phyloP scores from a whole-genome alignment of 176 grass and related monocot species.

The Oryza glaberrima region DNA sequence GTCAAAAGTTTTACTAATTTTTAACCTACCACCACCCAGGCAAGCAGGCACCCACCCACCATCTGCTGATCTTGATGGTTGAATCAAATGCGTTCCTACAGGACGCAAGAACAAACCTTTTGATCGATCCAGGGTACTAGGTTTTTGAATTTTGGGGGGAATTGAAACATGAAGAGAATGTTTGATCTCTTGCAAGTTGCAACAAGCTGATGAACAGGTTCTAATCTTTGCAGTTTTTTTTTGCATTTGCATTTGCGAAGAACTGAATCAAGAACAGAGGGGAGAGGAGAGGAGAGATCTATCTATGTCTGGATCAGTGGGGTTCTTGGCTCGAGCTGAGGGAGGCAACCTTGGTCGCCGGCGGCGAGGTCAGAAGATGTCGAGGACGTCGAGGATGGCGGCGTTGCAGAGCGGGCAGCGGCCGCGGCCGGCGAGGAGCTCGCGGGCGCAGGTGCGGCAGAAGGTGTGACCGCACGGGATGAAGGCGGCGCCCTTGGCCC shows the following conservation, averaged over 20 bases:
- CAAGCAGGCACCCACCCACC: neutral
- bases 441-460: constrained; percentile 79
- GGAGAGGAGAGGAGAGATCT: constrained; percentile 19
- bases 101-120: neutral
- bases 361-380: constrained; percentile 68
- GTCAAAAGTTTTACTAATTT: constrained; percentile 35
- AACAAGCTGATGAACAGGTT: constrained; percentile 8
- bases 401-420: constrained; percentile 92
- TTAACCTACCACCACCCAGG: constrained; percentile 15
- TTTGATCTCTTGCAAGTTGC: neutral
- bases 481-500: constrained; percentile 78
- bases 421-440: constrained; percentile 78
- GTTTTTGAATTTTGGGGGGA: neutral
- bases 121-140: neutral
- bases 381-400: constrained; percentile 81
- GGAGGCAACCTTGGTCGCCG: neutral
- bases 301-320: constrained; percentile 37
- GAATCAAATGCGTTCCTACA: constrained; percentile 5
- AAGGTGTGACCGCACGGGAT: constrained; percentile 94
- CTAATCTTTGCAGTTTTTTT: constrained; percentile 21
- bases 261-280: neutral
- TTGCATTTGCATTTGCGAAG: constrained; percentile 2
- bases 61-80: neutral
- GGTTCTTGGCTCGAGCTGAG: neutral
- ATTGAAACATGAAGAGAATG: neutral